Base-by-base conservation (phyloP, 192 early-diverging fungal genomes). In the Backusella morwellensis region DNA sequence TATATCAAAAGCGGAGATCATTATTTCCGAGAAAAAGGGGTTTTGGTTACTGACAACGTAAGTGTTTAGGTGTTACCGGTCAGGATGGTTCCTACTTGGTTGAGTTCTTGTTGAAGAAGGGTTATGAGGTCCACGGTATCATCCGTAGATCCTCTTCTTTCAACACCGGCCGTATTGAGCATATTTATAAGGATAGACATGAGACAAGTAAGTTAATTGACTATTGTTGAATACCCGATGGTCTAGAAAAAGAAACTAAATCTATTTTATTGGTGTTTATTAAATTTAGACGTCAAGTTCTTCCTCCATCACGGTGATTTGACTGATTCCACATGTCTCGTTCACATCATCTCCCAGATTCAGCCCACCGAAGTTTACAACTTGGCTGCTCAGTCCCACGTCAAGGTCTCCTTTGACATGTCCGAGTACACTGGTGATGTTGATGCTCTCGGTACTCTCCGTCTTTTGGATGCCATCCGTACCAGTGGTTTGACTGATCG, bases 391-490 rank as follows among this genome's bases (percentile, higher is more conserved):
- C 93, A 94, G 80, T 93, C 92, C 34, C 89, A 92, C 71, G 90
- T 92, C 75, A 91, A 92, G 76, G 90, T 92, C 38, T 91, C 89
- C 11, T 81, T 89, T 38, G 83, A 93, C 71, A 92, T 93, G 92
- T 88, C 91, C n/a, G 91, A 93, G 80, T 92, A 93, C 85, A 93
- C 91, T 52, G 90, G 90, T 83, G 89, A 94, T 78, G 92, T 94
- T 42, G 92, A 94, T 83, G 93, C 85, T 32, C 83, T 93, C 19
- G 93, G 93, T 78, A 94, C 93, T 44, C 86, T 94, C 32, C 89
- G 93, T 78, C 84, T 93, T 9, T 81, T 94, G 32, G 92, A 94
- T 83, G 92, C 92, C 21, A 93, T 94, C 74, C 88, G 93, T 75
- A 94, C 92, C 9, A 88, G 88, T 70, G 92, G 91, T 50, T 83